These are phyloP conservation scores for Beauveria sp. DNA, from an alignment of 2,329 filamentous ascomycete genomes.

Conservation along the genomic window DNA sequence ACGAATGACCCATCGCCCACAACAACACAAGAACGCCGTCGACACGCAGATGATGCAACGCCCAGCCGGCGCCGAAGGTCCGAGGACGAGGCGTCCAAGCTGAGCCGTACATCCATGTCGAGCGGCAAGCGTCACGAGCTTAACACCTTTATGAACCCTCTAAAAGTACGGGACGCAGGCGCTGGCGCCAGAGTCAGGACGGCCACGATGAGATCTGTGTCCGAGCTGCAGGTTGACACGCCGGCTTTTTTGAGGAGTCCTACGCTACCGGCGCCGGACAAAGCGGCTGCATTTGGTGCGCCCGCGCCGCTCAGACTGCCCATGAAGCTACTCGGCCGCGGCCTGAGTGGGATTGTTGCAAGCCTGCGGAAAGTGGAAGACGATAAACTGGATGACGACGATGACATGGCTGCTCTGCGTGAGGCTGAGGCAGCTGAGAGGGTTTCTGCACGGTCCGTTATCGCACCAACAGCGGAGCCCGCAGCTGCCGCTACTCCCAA, in stretches of 20 bases:
- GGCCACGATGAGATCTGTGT: constrained; percentile 44
- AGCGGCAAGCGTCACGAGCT: constrained; percentile 53
- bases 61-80: constrained; percentile 36
- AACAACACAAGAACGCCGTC: constrained; percentile 15
- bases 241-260: constrained; percentile 58
- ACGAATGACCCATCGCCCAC: constrained; percentile 9
- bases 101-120: constrained; percentile 44
- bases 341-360: constrained; percentile 67
- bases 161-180: constrained; percentile 34
- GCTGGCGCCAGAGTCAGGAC: constrained; percentile 36
- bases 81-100: constrained; percentile 20
- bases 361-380: constrained; percentile 63
- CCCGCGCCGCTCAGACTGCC: constrained; percentile 45
- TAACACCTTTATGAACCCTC: constrained; percentile 58
- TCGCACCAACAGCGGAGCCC: constrained; percentile 14
- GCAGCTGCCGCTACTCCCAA: constrained; percentile 15
- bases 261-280: constrained; percentile 44
- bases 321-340: constrained; percentile 56
- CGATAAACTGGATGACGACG: constrained; percentile 64
- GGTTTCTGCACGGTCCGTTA: constrained; percentile 18
- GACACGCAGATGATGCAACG: constrained; percentile 31
- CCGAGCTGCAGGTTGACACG: constrained; percentile 56
- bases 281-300: constrained; percentile 44
- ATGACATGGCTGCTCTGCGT: constrained; percentile 66
- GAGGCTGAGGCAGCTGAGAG: constrained; percentile 54